Conservation (phyloP, 192 early-diverging fungal species). For the Backusella sp. region DNA sequence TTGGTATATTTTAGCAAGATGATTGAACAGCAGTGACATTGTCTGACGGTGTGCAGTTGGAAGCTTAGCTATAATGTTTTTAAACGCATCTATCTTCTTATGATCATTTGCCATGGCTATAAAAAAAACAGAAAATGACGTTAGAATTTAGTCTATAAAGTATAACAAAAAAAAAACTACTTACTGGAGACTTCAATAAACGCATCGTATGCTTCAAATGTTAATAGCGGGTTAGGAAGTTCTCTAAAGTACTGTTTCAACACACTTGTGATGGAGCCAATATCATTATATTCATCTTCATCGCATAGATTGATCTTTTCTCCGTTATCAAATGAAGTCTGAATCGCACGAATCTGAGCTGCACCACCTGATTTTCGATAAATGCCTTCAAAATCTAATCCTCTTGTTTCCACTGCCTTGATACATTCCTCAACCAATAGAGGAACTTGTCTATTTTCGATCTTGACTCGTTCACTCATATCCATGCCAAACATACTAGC, state of each 20-base stretch:
- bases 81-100: slow-evolving; percentile 46
- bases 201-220: slow-evolving; percentile 63
- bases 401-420: slow-evolving; percentile 59
- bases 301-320: slow-evolving; percentile 48
- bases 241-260: slow-evolving; percentile 82
- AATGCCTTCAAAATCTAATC: slow-evolving; percentile 74
- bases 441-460: slow-evolving; percentile 59
- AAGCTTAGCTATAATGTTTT: slow-evolving; percentile 47
- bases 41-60: slow-evolving; percentile 63
- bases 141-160: not conserved
- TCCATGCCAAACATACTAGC: slow-evolving; percentile 64
- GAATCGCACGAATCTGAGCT: slow-evolving; percentile 65
- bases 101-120: slow-evolving; percentile 31
- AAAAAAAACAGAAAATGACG: not conserved
- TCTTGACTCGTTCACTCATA: slow-evolving; percentile 51
- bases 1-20: slow-evolving; percentile 63
- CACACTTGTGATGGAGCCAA: slow-evolving; percentile 72
- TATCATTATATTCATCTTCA: slow-evolving; percentile 61
- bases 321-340: slow-evolving; percentile 57
- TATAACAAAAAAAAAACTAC: not conserved
- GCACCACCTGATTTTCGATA: slow-evolving; percentile 81
- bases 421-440: slow-evolving; percentile 69
- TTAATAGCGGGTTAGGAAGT: slow-evolving; percentile 71
- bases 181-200: slow-evolving; percentile 60
- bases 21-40: slow-evolving; percentile 57